A percentile compares a stretch with the other conserved stretches of the same genome.
These are phyloP conservation scores for Phialemoniopsis sp. DNA, from an alignment of 2,329 filamentous ascomycete genomes.

Conservation along the genomic window DNA sequence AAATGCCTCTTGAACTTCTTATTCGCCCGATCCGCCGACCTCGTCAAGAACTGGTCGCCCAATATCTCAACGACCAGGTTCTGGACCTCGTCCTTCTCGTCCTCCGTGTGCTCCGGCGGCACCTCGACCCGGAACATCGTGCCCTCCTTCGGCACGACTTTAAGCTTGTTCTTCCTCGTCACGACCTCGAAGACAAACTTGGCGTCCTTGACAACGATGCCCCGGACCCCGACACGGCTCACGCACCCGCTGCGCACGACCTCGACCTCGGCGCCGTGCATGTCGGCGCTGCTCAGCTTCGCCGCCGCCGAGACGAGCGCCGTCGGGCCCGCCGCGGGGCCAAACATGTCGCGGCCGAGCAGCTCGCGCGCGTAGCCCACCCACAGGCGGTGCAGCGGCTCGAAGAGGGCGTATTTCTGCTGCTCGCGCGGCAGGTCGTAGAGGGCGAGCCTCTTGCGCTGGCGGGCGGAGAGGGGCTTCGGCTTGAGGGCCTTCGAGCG, in stretches of 20 bases:
- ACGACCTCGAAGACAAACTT: slow-evolving; percentile 84
- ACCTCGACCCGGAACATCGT: slow-evolving; percentile 79
- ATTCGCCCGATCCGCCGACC: slow-evolving; percentile 80
- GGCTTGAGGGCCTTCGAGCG: slow-evolving; percentile 44
- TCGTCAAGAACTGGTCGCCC: slow-evolving; percentile 80
- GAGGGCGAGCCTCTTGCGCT: slow-evolving; percentile 69
- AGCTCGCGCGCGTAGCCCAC: slow-evolving; percentile 79
- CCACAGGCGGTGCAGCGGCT: slow-evolving; percentile 77
- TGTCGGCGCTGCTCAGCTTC: slow-evolving; percentile 81
- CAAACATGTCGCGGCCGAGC: slow-evolving; percentile 55
- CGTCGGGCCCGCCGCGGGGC: slow-evolving; percentile 42
- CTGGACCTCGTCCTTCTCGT: slow-evolving; percentile 3
- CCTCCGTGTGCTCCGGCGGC: slow-evolving; percentile 32
- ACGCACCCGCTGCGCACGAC: slow-evolving; percentile 80
- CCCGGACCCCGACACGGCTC: slow-evolving; percentile 75
- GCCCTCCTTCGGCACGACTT: slow-evolving; percentile 84
- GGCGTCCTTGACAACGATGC: slow-evolving; percentile 86
- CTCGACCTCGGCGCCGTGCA: slow-evolving; percentile 80
- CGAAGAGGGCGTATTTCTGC: slow-evolving; percentile 71
- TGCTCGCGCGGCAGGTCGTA: slow-evolving; percentile 69
- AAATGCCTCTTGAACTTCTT: slow-evolving; percentile 90
- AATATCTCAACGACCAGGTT: slow-evolving; percentile 75
- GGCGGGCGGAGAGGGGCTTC: slow-evolving; percentile 71
- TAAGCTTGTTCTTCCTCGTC: slow-evolving; percentile 65
- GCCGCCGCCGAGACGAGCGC: slow-evolving; percentile 46